Evolutionary conservation across 2,329 filamentous ascomycete species (phyloP), one percentile per base, ranked within the genome.

Genomic region (Pseudogymnoascus sp.): DNA sequence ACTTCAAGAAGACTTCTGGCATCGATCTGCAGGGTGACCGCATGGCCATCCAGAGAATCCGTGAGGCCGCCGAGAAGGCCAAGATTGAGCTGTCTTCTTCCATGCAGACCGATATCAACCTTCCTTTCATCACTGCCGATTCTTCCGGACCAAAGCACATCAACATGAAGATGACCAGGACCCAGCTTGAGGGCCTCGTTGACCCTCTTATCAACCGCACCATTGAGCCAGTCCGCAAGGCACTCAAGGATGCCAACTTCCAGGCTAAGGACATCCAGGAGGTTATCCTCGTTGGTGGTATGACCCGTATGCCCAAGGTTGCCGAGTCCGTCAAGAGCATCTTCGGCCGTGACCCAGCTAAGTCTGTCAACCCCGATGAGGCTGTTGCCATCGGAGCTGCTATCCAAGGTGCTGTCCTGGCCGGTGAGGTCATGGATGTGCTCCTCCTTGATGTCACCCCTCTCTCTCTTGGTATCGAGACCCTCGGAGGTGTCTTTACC

Each of bases 251-350:
- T 78, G 93, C 93, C 76, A 87, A 88, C 78, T 86, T 97, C 55
- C 83, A 90, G 77, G 86, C 93, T 71, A 96, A 92, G 82, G 93
- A 97, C 66, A 96, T 97, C 75, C 91, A 97, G 80, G 93, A 97
- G 76, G 91, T 97, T 71, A 96, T 97, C 77, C 88, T 97, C 45
- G 93, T 97, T 62, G 93, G 93, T 87, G 93, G 93, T 80, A 97
- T 97, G 93, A 97, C 93, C 72, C 93, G 93, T 82, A 97, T 97
- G 93, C 93, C 93, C 77, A 97, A 97, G 89, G 93, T 97, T 69
- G 84, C 86, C 67, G 92, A 97, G 82, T 95, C 92, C 49, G 93
- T 97, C 77, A 96, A 96, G 89, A 87, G 82, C 82, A 93, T 97
- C 77, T 97, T 97, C 78, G 93, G 93, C 69, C 93, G 93, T 75